Percentiles rank a stretch among this genome's conserved stretches.
phyloP scores from a whole-genome alignment of 176 grass and related monocot species.

The Bromus sterilis region DNA sequence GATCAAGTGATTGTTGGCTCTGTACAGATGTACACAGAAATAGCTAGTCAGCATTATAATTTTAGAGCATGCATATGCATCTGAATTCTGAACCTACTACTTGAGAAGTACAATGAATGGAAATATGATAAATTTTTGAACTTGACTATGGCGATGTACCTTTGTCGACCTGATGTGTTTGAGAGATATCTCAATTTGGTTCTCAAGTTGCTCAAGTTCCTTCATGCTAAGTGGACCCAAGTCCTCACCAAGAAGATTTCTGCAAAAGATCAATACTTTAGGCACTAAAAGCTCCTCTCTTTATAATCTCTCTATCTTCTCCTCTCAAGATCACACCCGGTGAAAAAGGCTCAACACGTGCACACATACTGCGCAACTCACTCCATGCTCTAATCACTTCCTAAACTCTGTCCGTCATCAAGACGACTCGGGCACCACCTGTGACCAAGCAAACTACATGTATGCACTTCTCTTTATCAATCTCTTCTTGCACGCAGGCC shows the following conservation, averaged over 20 bases:
- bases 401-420: too few relatives aligned
- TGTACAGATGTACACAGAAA: slow-evolving; percentile 24
- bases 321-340: neutral
- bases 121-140: neutral
- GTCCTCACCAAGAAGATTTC: slow-evolving; percentile 91
- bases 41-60: neutral
- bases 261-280: neutral
- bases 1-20: slow-evolving; percentile 66
- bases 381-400: too few relatives aligned
- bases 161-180: slow-evolving; percentile 63
- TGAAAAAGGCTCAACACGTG: neutral
- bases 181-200: slow-evolving; percentile 78
- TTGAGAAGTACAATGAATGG: neutral
- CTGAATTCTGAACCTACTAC: neutral
- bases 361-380: too few relatives aligned
- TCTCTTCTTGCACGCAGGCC: neutral
- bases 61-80: neutral
- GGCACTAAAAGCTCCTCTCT: neutral
- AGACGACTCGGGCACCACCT: too few relatives aligned
- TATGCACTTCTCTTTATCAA: neutral
- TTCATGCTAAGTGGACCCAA: slow-evolving; percentile 61
- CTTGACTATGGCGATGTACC: slow-evolving; percentile 21
- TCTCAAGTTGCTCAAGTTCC: slow-evolving; percentile 79
- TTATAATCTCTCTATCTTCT: neutral
- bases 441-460: too few relatives aligned